Evolutionary conservation across 805 yeast species (phyloP), one percentile per base, ranked within the genome.

Genomic region (Suhomyces sp.): DNA sequence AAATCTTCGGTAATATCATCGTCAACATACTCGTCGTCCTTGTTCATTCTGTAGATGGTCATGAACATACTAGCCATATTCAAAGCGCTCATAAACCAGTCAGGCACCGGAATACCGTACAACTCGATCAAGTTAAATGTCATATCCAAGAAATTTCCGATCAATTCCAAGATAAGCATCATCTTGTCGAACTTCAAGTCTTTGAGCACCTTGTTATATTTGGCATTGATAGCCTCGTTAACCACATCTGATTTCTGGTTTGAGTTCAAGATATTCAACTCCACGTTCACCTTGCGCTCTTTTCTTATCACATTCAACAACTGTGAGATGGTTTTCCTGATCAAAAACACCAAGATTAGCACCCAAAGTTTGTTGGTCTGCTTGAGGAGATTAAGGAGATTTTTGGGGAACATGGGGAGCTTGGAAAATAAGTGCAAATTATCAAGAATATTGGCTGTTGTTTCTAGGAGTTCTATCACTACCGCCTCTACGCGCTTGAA

Each of bases 1-100:
- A 74, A 59, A 51, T 75, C 79, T 51, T 75, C 77, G 19, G 72
- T 64, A 10, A 74, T 69, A 51, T 73, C 77, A 55, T 74, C 80
- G 57, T 75, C 79, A 22, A 65, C 56, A 51, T 75, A 74, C 63
- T 74, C 80, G 54, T 74, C 79, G 54, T 75, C 79, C 60, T 75
- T 75, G 62, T 75, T 75, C 80, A 75, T 75, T 65, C 80, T 72
- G 68, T 75, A 75, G 46, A 75, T 61, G n/a, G 79, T 72, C 80
- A 75, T 75, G 50, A 63, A 66, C 79, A 75, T 75, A 55, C 77
- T 72, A 17, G 77, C 69, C 49, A 70, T 61, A 54, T 74, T 75
- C 62, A 75, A 67, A 8, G 61, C 53, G 53, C 65, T 68, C 78
- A 75, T 73, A 47, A 73, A 61, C 78, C 78, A 74, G 38, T 68